Conservation (phyloP, 2,329 filamentous ascomycete genomes). For the Colletotrichum kahawae region DNA sequence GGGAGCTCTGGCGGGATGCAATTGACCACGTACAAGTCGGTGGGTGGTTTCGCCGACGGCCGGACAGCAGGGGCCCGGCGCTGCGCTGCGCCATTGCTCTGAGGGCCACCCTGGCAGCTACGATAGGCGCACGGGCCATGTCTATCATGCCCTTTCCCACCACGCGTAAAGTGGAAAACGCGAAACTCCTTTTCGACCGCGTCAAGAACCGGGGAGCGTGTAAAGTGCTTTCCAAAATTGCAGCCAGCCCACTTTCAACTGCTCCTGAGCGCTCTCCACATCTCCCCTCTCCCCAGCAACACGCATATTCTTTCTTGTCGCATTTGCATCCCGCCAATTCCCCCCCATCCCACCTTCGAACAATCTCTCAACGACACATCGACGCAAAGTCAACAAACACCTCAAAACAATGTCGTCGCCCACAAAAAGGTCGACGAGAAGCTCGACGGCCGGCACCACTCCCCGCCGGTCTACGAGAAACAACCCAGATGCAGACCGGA, state of each 20-base stretch:
- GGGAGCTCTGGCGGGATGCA: constrained; percentile 13
- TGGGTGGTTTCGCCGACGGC: constrained; percentile 22
- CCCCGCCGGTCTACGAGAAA: constrained; percentile 40
- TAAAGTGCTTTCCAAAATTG: constrained; percentile 18
- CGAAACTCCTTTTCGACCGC: constrained; percentile 19
- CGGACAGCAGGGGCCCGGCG: background rate
- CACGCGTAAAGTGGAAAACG: constrained; percentile 27
- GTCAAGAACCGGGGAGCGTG: background rate
- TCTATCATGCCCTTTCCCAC: background rate
- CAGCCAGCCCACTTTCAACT: constrained; percentile 15
- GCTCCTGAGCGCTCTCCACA: constrained; percentile 18
- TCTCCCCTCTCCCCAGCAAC: constrained; percentile 20
- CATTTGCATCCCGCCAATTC: background rate
- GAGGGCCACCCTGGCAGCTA: background rate
- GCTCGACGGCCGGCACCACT: constrained; percentile 51
- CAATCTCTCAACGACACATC: constrained; percentile 3
- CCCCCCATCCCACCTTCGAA: constrained; percentile 16
- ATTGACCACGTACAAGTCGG: constrained; percentile 23
- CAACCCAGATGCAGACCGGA: constrained; percentile 41
- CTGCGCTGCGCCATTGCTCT: background rate
- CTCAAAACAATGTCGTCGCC: constrained; percentile 45
- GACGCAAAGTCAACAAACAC: background rate
- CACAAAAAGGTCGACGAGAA: constrained; percentile 51
- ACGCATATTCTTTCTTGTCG: constrained; percentile 24
- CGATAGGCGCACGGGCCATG: constrained; percentile 3